A percentile compares a stretch with the other conserved stretches of the same genome.
phyloP scores from a whole-genome alignment of 192 early-diverging fungal species.

The Entomortierella parvispora region DNA sequence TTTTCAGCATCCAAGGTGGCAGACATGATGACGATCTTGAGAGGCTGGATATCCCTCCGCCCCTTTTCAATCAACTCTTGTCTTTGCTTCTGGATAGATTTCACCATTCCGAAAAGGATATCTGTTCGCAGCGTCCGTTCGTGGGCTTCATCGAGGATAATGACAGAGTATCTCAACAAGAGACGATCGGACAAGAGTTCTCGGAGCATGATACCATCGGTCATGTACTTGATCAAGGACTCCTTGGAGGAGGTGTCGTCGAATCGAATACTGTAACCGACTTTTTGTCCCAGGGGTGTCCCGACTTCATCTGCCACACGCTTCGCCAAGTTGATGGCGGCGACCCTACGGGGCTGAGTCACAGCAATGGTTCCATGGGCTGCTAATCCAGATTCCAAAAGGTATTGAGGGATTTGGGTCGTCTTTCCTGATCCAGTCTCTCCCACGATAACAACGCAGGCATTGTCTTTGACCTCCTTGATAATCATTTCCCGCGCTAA shows the following conservation, averaged over 20 bases:
- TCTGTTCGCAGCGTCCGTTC: conserved; percentile 98
- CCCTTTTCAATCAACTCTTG: conserved; percentile 53
- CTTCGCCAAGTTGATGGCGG: conserved; percentile 83
- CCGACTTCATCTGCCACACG: conserved; percentile 87
- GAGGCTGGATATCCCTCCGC: conserved; percentile 56
- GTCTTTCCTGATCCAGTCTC: conserved; percentile 99
- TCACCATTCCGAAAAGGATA: conserved; percentile 96
- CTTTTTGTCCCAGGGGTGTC: conserved; percentile 71
- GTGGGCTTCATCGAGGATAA: conserved; percentile 97
- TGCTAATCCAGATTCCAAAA: conserved; percentile 74
- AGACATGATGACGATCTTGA: conserved; percentile 96
- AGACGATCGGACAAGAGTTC: conserved; percentile 88
- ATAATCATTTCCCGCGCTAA: conserved; percentile 59
- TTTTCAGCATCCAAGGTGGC: conserved; percentile 95
- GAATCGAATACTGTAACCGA: conserved; percentile 97
- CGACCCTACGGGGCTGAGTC: conserved; percentile 88
- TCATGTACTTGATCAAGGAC: conserved; percentile 94
- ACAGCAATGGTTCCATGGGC: conserved; percentile 76
- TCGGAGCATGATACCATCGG: conserved; percentile 95
- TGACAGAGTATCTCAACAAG: conserved; percentile 80
- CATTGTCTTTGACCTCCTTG: conserved; percentile 90
- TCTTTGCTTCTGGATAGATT: conserved; percentile 82
- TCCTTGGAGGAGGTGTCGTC: conserved; percentile 84
- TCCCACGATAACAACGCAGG: conserved; percentile 94
- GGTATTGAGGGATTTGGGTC: conserved; percentile 97